Base-by-base conservation (phyloP, 2,329 filamentous ascomycete genomes). In the Leptographium procerum region DNA sequence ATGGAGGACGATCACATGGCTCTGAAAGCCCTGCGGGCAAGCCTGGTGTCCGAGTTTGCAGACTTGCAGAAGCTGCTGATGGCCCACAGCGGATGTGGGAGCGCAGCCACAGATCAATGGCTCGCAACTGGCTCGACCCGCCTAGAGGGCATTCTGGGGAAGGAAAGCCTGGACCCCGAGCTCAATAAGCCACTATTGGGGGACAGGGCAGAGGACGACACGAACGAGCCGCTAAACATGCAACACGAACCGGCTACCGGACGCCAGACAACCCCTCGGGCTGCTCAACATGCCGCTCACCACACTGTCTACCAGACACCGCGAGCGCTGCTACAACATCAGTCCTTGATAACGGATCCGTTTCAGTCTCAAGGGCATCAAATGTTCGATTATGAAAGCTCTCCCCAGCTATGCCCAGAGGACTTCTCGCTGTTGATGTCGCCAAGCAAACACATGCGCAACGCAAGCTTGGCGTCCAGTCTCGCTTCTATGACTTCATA, bases 71-170 rank as follows among this genome's bases (percentile, higher is more conserved):
- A 13, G 4, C 14, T 48, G 60, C 68, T 78, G 14, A 75, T 70
- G 57, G 66, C 68, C 54, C 80, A 83, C 61, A 76, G 77, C 14
- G 68, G 66, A 55, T 83, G 80, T 68, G 74, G 78, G 60, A 78
- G 82, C 58, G 64, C 71, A 16, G 78, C 79, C 58, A 82, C 82
- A 63, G 70, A 80, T 60, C 68, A 70, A 24, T 83, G 79, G 79
- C 71, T 82, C 11, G 26, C 40, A 11, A 48, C 26, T 4, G 3
- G 40, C 5, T 24, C 43, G 8, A 24, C 16, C 28, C n/a, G 28
- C 4, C 29, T 55, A 1, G 52, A 45, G 24, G n/a, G 16, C 24
- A 45, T 54, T 16, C 11, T 40, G 10, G 52, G 33, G 6, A 54
- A 33, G 1, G 33, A 54, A 13, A 7, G 11, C 16, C 5, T n/a